These are phyloP conservation scores for Termitomyces sp. DNA, from an alignment of 768 basidiomycete genomes.

Conservation along the genomic window DNA sequence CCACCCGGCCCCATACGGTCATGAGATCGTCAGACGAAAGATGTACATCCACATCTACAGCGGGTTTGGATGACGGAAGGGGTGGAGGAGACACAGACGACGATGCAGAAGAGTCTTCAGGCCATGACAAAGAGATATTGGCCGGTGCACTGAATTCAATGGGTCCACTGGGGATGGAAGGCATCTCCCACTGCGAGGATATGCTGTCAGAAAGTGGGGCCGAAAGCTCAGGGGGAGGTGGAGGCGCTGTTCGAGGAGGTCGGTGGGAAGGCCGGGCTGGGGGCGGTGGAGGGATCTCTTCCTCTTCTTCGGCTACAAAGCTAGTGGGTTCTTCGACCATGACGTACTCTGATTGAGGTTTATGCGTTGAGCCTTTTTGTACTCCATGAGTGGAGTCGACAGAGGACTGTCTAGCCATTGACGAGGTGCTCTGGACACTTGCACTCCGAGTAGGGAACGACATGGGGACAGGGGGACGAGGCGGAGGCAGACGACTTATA, in stretches of 20 bases:
- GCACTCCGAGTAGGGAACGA: conserved; percentile 31
- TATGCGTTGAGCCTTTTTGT: conserved; percentile 19
- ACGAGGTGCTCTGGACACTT: conserved; percentile 28
- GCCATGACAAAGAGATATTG: conserved; percentile 58
- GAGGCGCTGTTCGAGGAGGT: conserved; percentile 27
- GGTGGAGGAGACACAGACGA: conserved; percentile 15
- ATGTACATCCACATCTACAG: conserved; percentile 25
- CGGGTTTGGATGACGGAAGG: conserved; percentile 7
- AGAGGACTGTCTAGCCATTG: conserved; percentile 31
- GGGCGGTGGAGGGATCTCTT: conserved; percentile 38
- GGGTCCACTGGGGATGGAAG: conserved; percentile 47
- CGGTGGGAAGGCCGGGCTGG: conserved; percentile 35
- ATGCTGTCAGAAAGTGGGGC: conserved; percentile 28
- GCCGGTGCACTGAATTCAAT: conserved; percentile 44
- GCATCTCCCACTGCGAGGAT: conserved; percentile 59
- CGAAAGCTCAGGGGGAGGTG: conserved; percentile 20
- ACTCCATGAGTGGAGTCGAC: conserved; percentile 20
- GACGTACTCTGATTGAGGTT: conserved; percentile 47
- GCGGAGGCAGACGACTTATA: conserved; percentile 25
- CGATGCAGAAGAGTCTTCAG: conserved; percentile 44
- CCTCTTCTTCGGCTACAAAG: conserved; percentile 24
- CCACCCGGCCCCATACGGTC: conserved; percentile 65
- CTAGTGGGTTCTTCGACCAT: conserved; percentile 52
- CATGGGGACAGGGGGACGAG: conserved; percentile 45
- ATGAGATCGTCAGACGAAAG: conserved; percentile 62